A percentile compares a stretch with the other conserved stretches of the same genome.
These are phyloP conservation scores for Tetrahymena malaccensis DNA, from an alignment of 73 alveolate species.

Conservation along the genomic window DNA sequence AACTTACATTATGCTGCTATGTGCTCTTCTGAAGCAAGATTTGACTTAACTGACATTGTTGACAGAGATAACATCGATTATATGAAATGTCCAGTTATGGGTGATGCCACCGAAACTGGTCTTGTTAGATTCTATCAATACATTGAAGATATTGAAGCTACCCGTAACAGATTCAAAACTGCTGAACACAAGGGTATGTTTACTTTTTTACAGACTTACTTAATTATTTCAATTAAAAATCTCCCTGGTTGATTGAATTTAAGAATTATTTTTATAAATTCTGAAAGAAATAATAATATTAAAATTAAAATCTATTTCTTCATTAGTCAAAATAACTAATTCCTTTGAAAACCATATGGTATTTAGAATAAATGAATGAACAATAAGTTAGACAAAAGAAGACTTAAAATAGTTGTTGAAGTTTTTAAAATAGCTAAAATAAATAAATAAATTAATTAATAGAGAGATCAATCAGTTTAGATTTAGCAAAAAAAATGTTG, in stretches of 20 bases:
- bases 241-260: not conserved
- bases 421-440: not conserved
- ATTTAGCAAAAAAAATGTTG: slow-evolving; percentile 52
- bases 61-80: slow-evolving; percentile 9
- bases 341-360: too few relatives aligned
- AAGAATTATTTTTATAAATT: too few relatives aligned
- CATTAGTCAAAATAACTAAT: too few relatives aligned
- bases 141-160: slow-evolving; percentile 44
- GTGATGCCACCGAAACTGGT: slow-evolving; percentile 91
- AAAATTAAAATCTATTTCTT: too few relatives aligned
- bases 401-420: not conserved
- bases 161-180: slow-evolving; percentile 44
- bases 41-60: slow-evolving; percentile 5
- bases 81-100: slow-evolving; percentile 46
- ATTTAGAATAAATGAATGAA: not conserved
- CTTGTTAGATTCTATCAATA: slow-evolving; percentile 82
- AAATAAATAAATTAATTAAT: too few relatives aligned
- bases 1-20: slow-evolving; percentile 43
- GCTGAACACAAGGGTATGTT: slow-evolving; percentile 19
- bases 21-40: slow-evolving; percentile 36
- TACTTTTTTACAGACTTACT: too few relatives aligned
- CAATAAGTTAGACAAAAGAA: slow-evolving; percentile 25
- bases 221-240: not conserved
- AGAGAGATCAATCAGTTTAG: not conserved
- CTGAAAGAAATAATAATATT: not conserved